A percentile compares a stretch with the other conserved stretches of the same genome.
phyloP scores from a whole-genome alignment of 768 basidiomycete genomes.

The Antrodiella citrinella region DNA sequence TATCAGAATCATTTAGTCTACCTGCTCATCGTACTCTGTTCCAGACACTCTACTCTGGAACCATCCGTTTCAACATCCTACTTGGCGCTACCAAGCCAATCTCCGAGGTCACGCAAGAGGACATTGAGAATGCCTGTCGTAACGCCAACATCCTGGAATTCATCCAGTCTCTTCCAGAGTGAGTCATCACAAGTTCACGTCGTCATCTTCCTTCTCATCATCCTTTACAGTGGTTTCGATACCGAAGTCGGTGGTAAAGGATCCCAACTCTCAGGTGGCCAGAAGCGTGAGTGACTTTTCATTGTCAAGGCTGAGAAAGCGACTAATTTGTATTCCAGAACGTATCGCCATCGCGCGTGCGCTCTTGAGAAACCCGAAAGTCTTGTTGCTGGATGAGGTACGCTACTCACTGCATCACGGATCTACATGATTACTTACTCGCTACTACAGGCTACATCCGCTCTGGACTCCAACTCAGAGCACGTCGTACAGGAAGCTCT shows the following conservation, averaged over 20 bases:
- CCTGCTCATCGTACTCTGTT: neutral
- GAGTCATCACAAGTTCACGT: slow-evolving; percentile 20
- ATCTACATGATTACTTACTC: too few species aligned
- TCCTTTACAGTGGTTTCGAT: slow-evolving; percentile 66
- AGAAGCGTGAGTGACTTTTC: slow-evolving; percentile 52
- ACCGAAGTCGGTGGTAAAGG: slow-evolving; percentile 91
- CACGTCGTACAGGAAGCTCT: slow-evolving; percentile 93
- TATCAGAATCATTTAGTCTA: slow-evolving; percentile 3
- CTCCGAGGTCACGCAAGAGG: slow-evolving; percentile 76
- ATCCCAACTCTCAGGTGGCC: slow-evolving; percentile 82
- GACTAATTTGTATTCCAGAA: slow-evolving; percentile 19
- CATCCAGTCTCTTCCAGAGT: slow-evolving; percentile 78
- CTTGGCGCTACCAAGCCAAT: slow-evolving; percentile 75
- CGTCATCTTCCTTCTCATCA: neutral
- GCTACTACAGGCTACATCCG: slow-evolving; percentile 46
- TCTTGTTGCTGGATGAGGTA: slow-evolving; percentile 22
- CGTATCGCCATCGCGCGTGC: slow-evolving; percentile 32
- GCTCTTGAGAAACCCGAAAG: slow-evolving; percentile 25
- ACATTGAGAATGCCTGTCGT: slow-evolving; percentile 81
- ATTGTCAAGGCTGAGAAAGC: neutral
- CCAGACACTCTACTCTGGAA: slow-evolving; percentile 76
- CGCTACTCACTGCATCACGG: too few species aligned
- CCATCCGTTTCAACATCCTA: slow-evolving; percentile 84
- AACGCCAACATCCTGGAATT: slow-evolving; percentile 91
- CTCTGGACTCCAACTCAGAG: slow-evolving; percentile 45